phyloP scores from a whole-genome alignment of 2,329 filamentous ascomycete genomes.

The Monosporascus sp. region DNA sequence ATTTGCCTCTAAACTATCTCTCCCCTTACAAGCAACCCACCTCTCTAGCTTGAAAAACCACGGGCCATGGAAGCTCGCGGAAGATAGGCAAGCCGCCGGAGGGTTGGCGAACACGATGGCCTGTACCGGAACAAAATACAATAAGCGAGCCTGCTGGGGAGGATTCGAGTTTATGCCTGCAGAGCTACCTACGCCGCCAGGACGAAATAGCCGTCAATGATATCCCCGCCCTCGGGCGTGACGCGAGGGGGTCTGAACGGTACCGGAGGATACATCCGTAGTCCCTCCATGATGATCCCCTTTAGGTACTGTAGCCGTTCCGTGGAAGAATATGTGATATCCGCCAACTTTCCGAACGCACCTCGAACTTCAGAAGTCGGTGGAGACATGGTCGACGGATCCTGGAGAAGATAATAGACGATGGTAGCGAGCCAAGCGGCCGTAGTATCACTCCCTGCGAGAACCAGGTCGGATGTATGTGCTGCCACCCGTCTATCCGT shows the following conservation, averaged over 20 bases:
- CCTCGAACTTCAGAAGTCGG: conserved; percentile 10
- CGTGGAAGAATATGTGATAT: conserved; percentile 1
- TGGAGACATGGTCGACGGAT: conserved; percentile 4
- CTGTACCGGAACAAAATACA: not conserved
- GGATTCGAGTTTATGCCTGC: not conserved
- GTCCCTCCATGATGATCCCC: conserved; percentile 6
- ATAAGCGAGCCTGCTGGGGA: not conserved
- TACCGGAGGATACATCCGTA: conserved; percentile 6
- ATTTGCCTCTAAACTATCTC: conserved; percentile 3
- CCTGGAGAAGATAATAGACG: conserved; percentile 12
- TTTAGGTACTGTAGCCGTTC: conserved; percentile 2
- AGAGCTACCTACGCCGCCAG: conserved; percentile 6
- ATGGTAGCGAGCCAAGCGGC: conserved; percentile 6
- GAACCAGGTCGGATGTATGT: conserved; percentile 21
- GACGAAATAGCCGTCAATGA: conserved; percentile 8
- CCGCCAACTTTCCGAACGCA: conserved; percentile 6
- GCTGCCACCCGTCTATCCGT: conserved; percentile 21
- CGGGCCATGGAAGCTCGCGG: conserved; percentile 11
- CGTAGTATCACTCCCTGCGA: conserved; percentile 18
- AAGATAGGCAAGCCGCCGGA: conserved; percentile 7
- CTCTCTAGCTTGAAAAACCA: conserved; percentile 12
- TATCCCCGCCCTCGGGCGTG: conserved; percentile 5
- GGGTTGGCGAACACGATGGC: conserved; percentile 7
- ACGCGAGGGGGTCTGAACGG: conserved; percentile 4
- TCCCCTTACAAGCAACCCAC: conserved; percentile 6